phyloP scores from a whole-genome alignment of 768 basidiomycete genomes.

The Imleria badia region DNA sequence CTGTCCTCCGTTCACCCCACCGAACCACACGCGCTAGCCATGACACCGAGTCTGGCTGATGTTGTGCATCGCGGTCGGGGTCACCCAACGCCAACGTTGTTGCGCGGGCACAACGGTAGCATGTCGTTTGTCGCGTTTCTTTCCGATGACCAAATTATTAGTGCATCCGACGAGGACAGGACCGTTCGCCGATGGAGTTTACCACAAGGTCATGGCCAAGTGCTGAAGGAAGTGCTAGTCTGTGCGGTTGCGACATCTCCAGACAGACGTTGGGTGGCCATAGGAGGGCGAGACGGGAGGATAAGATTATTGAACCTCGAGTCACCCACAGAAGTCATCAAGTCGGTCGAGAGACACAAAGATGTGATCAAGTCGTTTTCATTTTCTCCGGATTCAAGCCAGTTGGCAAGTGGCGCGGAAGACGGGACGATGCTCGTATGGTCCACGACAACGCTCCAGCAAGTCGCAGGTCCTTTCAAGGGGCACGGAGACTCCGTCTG shows the following conservation, averaged over 20 bases:
- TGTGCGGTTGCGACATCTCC: conserved; percentile 9
- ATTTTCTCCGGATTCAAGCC: conserved; percentile 18
- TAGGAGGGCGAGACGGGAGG: conserved; percentile 17
- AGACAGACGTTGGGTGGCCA: conserved; percentile 13
- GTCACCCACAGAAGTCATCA: background rate
- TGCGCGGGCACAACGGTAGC: conserved; percentile 14
- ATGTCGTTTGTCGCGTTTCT: conserved; percentile 19
- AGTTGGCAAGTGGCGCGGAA: conserved; percentile 15
- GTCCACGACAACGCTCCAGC: conserved; percentile 9
- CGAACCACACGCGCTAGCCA: background rate
- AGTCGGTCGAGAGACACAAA: conserved; percentile 1
- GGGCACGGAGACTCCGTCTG: conserved; percentile 15
- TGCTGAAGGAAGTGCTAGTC: conserved; percentile 5
- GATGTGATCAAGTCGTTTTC: conserved; percentile 12
- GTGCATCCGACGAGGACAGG: conserved; percentile 18
- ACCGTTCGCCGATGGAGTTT: conserved; percentile 20
- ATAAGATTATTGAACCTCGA: conserved; percentile 9
- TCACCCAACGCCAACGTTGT: background rate
- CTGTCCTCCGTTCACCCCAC: background rate
- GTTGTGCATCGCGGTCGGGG: background rate
- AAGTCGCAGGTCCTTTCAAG: conserved; percentile 4
- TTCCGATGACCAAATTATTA: conserved; percentile 15
- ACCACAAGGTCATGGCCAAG: background rate
- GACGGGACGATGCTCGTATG: conserved; percentile 20
- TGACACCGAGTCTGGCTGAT: conserved; percentile 3